phyloP scores from a whole-genome alignment of 306 rosid genomes.

The Fragaria ananassa region DNA sequence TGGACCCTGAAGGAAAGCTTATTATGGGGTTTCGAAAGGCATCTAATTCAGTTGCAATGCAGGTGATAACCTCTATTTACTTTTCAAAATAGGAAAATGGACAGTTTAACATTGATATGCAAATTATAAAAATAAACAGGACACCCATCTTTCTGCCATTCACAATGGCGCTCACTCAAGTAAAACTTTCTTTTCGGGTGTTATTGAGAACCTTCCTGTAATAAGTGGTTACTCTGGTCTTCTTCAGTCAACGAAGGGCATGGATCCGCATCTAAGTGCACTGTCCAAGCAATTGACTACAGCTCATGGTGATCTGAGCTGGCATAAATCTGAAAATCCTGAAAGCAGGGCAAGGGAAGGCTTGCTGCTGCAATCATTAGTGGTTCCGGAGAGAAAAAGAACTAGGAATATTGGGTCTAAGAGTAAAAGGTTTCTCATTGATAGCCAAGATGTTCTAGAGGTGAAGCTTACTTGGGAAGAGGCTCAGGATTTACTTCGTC shows the following conservation, averaged over 20 bases:
- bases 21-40: slow-evolving; percentile 98
- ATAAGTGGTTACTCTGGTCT: slow-evolving; percentile 93
- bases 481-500: slow-evolving; percentile 94
- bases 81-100: slow-evolving; percentile 36
- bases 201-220: slow-evolving; percentile 84
- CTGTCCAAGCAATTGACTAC: slow-evolving; percentile 70
- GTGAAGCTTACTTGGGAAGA: slow-evolving; percentile 96
- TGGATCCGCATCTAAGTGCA: slow-evolving; percentile 65
- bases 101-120: slow-evolving; percentile 38
- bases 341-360: slow-evolving; percentile 71
- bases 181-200: slow-evolving; percentile 82
- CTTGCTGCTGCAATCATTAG: slow-evolving; percentile 54
- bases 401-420: slow-evolving; percentile 91
- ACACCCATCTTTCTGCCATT: slow-evolving; percentile 63
- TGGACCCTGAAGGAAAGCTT: slow-evolving; percentile 99
- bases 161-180: slow-evolving; percentile 80
- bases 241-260: slow-evolving; percentile 87
- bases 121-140: slow-evolving; percentile 68
- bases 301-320: slow-evolving; percentile 61
- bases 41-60: slow-evolving; percentile 58
- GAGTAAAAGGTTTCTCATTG: slow-evolving; percentile 92
- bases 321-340: slow-evolving; percentile 66
- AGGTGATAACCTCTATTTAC: slow-evolving; percentile 59
- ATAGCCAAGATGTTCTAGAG: slow-evolving; percentile 90
- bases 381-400: slow-evolving; percentile 77